Percentiles rank a stretch among this genome's conserved stretches.
Conservation (phyloP, 352 stramenopile genomes). For the Halophytophthora batemanensis region DNA sequence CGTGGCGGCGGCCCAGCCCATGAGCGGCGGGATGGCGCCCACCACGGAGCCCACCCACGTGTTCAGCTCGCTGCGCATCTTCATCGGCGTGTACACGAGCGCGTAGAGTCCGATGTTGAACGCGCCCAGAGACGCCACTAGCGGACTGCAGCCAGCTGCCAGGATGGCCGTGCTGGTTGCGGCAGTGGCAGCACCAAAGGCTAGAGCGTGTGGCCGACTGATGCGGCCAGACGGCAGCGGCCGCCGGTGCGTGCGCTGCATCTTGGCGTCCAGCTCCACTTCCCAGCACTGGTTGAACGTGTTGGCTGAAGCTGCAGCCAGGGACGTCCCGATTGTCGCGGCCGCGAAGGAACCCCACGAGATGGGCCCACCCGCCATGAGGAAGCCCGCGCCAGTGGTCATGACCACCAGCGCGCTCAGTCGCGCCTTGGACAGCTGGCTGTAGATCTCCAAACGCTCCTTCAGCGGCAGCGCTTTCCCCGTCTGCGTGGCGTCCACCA, state of each 20-base stretch:
- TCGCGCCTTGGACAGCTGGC: conserved; percentile 93
- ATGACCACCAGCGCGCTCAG: conserved; percentile 96
- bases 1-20: conserved; percentile 97
- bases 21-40: conserved; percentile 97
- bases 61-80: conserved; percentile 95
- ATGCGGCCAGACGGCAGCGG: conserved; percentile 91
- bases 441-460: conserved; percentile 73
- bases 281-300: conserved; percentile 99
- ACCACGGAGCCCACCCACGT: conserved; percentile 98
- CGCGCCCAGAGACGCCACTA: conserved; percentile 93
- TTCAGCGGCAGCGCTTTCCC: conserved; percentile 42
- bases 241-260: conserved; percentile 96
- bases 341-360: conserved; percentile 86
- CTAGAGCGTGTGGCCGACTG: conserved; percentile 71
- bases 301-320: conserved; percentile 93
- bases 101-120: conserved; percentile 98
- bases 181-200: conserved; percentile 84
- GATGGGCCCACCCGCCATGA: conserved; percentile 94
- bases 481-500: conserved; percentile 4
- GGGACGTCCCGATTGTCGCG: conserved; percentile 91
- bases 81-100: conserved; percentile 98
- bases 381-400: conserved; percentile 94
- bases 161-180: conserved; percentile 89
- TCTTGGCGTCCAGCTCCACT: conserved; percentile 91
- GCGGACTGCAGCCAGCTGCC: conserved; percentile 90